Base-by-base conservation (phyloP, 345 rosid species). In the Populus simonii region DNA sequence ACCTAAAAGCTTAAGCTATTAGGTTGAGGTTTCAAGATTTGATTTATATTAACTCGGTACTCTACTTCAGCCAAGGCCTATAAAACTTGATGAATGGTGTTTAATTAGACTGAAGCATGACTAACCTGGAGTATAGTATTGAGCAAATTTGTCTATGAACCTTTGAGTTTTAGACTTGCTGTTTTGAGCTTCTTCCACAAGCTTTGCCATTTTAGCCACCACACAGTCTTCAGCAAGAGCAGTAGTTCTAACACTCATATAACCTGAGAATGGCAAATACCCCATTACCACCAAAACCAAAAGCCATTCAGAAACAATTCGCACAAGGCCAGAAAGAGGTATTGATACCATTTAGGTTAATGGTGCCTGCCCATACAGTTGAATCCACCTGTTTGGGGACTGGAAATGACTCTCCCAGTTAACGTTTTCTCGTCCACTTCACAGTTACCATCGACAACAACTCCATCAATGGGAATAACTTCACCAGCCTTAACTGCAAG, bases 161-260 rank as follows among this genome's bases (percentile, higher is more conserved):
- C 90, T 91, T 77, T 93, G 97, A 22, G 93, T 88, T 76, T 68
- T 89, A 3, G 98, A 83, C 87, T 90, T 91, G 87, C 89, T 85
- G 82, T 86, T 96, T 65, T 96, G 98, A 77, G 99, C 97, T 82
- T 93, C 97, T 87, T 96, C 99, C 20, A 96, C 99, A 1, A 96
- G 95, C 82, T 89, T 91, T 43, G 91, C 86, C 98, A 96, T 89
- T 84, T 90, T 91, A 1, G 98, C 94, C 68, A 96, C 97, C 36
- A 89, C 88, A 70, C 95, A 93, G 67, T 93, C 98, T 84, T 91
- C 91, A 39, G 99, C 95, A 39, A 96, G 67, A 66, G 91, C 90
- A 57, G 96, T 88, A 45, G 98, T 93, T 79, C 86, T 91, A 17
- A 96, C 86, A 67, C 85, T 85, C 29, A 96, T 81, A 72, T 93